These are phyloP conservation scores for Leccinellum luteum DNA, from an alignment of 768 basidiomycete species.

Conservation along the genomic window DNA sequence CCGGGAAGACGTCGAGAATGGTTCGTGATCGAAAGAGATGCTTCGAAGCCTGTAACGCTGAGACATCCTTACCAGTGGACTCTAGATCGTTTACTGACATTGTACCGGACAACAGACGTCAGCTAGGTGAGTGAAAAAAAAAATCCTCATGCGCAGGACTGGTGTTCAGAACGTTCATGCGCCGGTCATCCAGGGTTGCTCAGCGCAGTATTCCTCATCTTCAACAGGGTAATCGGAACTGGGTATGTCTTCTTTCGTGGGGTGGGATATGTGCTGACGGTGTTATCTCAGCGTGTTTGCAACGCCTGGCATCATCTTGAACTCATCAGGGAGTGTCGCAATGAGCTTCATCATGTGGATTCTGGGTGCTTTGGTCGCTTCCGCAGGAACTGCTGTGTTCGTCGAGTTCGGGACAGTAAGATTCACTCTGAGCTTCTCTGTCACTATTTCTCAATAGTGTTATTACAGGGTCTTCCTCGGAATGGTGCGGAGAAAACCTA, in stretches of 20 bases:
- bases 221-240: slow-evolving; percentile 74
- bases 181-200: slow-evolving; percentile 19
- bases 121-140: slow-evolving; percentile 41
- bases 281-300: slow-evolving; percentile 58
- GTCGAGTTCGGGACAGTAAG: slow-evolving; percentile 73
- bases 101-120: slow-evolving; percentile 46
- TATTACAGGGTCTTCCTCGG: slow-evolving; percentile 57
- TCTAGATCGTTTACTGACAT: slow-evolving; percentile 35
- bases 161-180: neutral
- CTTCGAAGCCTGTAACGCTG: neutral
- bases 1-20: slow-evolving; percentile 6
- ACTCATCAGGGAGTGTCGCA: slow-evolving; percentile 67
- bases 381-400: slow-evolving; percentile 66
- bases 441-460: neutral
- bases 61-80: slow-evolving; percentile 2
- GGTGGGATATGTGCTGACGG: neutral
- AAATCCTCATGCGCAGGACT: neutral
- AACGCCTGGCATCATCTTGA: slow-evolving; percentile 65
- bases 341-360: slow-evolving; percentile 70
- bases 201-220: slow-evolving; percentile 64
- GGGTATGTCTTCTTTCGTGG: slow-evolving; percentile 41
- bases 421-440: neutral
- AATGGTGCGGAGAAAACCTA: slow-evolving; percentile 80
- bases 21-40: slow-evolving; percentile 6
- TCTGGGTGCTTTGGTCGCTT: slow-evolving; percentile 60